phyloP scores from a whole-genome alignment of 208 protist species.

The Trypanosoma caninum region DNA sequence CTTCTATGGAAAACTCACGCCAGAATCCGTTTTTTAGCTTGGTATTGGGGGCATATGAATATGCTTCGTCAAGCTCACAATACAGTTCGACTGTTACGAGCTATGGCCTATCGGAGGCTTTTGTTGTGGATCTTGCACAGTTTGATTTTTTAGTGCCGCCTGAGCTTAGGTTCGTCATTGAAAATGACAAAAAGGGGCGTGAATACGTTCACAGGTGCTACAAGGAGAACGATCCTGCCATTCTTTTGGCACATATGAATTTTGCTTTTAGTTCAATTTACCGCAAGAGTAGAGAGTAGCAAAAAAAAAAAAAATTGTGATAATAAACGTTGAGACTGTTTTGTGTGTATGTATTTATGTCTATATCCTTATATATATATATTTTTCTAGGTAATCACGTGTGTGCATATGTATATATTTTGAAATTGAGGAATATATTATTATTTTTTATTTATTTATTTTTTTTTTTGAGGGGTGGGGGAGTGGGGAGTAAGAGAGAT shows the following conservation, averaged over 20 bases:
- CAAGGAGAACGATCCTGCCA: conserved; percentile 36
- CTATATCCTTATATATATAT: conserved; percentile 16
- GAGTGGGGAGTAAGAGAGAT: no score
- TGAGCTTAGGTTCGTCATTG: conserved; percentile 45
- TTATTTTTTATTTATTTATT: background rate
- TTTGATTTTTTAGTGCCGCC: conserved; percentile 48
- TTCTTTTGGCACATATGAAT: conserved; percentile 39
- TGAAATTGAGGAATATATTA: no score
- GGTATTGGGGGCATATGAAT: conserved; percentile 80
- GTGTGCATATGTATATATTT: no score
- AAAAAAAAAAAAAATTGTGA: background rate
- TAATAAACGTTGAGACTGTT: background rate
- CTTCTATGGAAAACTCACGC: background rate
- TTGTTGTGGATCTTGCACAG: conserved; percentile 47
- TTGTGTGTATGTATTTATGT: background rate
- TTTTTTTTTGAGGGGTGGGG: no score
- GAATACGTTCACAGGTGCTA: conserved; percentile 52
- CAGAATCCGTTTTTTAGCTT: conserved; percentile 25
- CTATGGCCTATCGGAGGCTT: conserved; percentile 72
- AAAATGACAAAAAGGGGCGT: conserved; percentile 32
- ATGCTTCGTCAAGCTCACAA: conserved; percentile 48
- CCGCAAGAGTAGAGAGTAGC: conserved; percentile 29
- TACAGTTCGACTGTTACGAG: conserved; percentile 73
- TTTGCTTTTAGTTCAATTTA: conserved; percentile 53
- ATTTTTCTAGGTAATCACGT: background rate